Evolutionary conservation across 768 basidiomycete genomes (phyloP), one percentile per base, ranked within the genome.

Genomic region (Pisolithus microcarpus): DNA sequence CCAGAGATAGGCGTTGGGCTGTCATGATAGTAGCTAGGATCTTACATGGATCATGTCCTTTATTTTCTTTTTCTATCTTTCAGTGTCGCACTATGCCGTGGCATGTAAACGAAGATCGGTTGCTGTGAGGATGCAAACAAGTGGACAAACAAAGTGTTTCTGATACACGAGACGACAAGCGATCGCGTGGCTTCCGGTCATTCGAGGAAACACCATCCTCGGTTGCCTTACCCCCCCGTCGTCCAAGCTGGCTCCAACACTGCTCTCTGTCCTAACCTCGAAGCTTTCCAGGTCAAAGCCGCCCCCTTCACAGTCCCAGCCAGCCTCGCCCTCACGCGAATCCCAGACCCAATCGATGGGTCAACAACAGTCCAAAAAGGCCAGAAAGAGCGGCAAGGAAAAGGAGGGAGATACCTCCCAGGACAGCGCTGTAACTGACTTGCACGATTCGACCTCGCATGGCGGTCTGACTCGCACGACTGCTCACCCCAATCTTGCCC

Each of bases 331-430:
- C 2, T 48, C 69, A 1, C 38, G 65, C 36, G 51, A 65, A 28
- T 54, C 72, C 37, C 66, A 67, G 64, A 67, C 72, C 57, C 65
- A 73, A 53, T 75, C 72, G 61, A 88, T 89, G 85, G 87, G 88
- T 72, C 87, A 89, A 67, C 84, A 86, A 72, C 80, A 82, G 62
- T 90, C 87, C 58, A 89, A 85, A 76, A 88, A 84, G 77, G 70
- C 78, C 59, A 85, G 80, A 77, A 87, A 84, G 71, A 68, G 71
- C 48, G 68, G 71, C 52, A 87, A 82, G 70, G 87, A 88, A 67
- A 81, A 80, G 69, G 84, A 82, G 58, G 78, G 73, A 63, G 78
- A 84, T 40, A 55, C 68, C 38, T 56, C 69, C 28, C 67, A 71
- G 44, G 77, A 78, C 56, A 56, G 70, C 21, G 61, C 68, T 30